These are phyloP conservation scores for Tricholoma bakamatsutake DNA, from an alignment of 768 basidiomycete genomes.

Conservation along the genomic window DNA sequence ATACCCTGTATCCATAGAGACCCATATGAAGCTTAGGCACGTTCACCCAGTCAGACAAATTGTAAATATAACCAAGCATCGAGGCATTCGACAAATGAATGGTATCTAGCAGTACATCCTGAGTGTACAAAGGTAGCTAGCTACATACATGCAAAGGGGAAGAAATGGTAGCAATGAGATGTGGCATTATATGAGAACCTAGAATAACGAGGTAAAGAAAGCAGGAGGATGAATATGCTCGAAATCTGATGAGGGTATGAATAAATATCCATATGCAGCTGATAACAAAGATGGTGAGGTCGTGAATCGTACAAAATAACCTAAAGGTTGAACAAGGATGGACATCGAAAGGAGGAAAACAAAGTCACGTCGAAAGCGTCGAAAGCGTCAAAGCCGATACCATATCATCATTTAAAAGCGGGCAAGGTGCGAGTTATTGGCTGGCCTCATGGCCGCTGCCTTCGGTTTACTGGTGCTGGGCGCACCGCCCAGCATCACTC, in stretches of 20 bases:
- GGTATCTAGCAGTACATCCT: background rate
- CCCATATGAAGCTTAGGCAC: too few species aligned
- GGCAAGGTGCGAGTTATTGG: conserved; percentile 52
- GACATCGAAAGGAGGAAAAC: conserved; percentile 12
- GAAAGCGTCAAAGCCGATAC: conserved; percentile 7
- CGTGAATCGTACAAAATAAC: conserved; percentile 4
- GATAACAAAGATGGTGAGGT: conserved; percentile 2
- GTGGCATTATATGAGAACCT: background rate
- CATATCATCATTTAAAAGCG: conserved; percentile 34
- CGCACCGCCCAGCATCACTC: conserved; percentile 74
- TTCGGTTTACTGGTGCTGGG: conserved; percentile 22
- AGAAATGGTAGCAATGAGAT: background rate
- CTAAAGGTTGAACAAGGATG: conserved; percentile 10
- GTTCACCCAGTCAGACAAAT: too few species aligned
- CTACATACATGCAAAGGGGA: background rate
- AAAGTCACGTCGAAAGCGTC: conserved; percentile 5
- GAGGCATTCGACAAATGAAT: background rate
- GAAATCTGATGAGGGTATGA: background rate
- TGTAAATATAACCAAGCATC: too few species aligned
- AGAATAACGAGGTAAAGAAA: background rate
- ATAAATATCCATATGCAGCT: background rate
- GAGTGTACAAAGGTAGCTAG: background rate
- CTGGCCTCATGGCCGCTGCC: conserved; percentile 22
- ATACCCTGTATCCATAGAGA: background rate
- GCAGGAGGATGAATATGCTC: background rate